These are phyloP conservation scores for Penicillium aurantiogriseum DNA, from an alignment of 2,329 filamentous ascomycete genomes.

Conservation along the genomic window DNA sequence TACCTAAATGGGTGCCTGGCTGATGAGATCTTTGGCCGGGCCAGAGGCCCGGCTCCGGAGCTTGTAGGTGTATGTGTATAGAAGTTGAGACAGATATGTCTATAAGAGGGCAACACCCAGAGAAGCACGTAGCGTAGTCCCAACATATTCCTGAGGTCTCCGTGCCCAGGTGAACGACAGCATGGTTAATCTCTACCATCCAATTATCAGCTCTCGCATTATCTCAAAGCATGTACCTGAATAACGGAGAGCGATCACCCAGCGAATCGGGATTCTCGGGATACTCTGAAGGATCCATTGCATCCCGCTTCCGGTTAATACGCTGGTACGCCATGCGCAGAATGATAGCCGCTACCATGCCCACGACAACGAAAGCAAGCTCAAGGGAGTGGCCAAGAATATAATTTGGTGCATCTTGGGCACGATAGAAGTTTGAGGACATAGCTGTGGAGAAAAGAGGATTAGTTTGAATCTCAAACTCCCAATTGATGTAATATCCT, in stretches of 20 bases:
- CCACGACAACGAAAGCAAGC: slow-evolving; percentile 50
- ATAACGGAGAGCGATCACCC: slow-evolving; percentile 63
- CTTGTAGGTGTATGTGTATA: neutral
- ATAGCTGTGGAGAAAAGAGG: slow-evolving; percentile 50
- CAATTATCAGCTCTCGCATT: neutral
- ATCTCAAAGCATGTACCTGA: slow-evolving; percentile 57
- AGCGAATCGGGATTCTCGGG: slow-evolving; percentile 55
- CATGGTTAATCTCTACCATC: neutral
- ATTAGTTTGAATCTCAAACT: slow-evolving; percentile 1
- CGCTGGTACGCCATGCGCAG: slow-evolving; percentile 53
- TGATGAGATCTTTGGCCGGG: no score
- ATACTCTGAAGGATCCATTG: slow-evolving; percentile 44
- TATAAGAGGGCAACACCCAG: neutral
- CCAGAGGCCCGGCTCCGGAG: no score
- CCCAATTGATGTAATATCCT: neutral
- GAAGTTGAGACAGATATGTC: neutral
- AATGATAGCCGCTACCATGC: slow-evolving; percentile 46
- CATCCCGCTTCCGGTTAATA: slow-evolving; percentile 60
- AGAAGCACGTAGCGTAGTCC: neutral
- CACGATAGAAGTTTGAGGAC: slow-evolving; percentile 69
- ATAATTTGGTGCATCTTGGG: slow-evolving; percentile 50
- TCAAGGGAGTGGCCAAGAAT: slow-evolving; percentile 53
- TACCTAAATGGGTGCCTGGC: no score
- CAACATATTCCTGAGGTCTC: neutral
- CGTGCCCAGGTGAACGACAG: neutral